phyloP scores from a whole-genome alignment of 768 basidiomycete genomes.

The Auricularia sp. region DNA sequence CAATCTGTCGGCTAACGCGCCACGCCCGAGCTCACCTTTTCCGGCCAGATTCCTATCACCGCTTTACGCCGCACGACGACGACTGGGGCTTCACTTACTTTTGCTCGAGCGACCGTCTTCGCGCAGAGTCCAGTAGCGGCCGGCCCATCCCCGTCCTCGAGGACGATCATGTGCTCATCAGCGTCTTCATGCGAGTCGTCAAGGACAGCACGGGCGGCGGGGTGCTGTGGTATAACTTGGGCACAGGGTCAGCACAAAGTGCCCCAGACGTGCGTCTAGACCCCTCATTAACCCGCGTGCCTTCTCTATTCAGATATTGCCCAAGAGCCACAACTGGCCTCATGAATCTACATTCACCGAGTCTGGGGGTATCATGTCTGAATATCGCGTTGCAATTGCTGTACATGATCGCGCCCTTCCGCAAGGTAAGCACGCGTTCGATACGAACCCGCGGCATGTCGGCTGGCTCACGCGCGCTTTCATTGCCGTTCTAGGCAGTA shows the following conservation, averaged over 20 bases:
- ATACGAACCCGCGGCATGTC: not conserved
- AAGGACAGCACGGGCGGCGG: constrained; percentile 1
- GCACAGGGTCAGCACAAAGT: not conserved
- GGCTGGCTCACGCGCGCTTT: not conserved
- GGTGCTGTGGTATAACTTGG: not conserved
- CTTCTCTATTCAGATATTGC: not conserved
- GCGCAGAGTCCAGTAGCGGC: not conserved
- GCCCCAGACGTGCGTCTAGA: not conserved
- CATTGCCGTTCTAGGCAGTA: not conserved
- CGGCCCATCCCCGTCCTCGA: constrained; percentile 1
- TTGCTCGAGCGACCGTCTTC: not conserved
- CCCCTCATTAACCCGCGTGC: not conserved
- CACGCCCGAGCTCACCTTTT: not conserved
- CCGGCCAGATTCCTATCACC: constrained; percentile 1
- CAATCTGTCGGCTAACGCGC: not conserved
- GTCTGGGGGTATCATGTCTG: not conserved
- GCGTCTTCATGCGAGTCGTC: not conserved
- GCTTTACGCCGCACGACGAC: constrained; percentile 1
- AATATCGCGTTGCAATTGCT: not conserved
- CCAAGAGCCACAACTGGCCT: not conserved
- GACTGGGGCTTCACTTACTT: constrained; percentile 4
- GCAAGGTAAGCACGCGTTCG: not conserved
- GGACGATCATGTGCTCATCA: not conserved
- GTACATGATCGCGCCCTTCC: constrained; percentile 1
- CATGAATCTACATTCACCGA: not conserved